A percentile compares a stretch with the other conserved stretches of the same genome.
phyloP scores from a whole-genome alignment of 768 basidiomycete species.

The Flagelloscypha sp. region DNA sequence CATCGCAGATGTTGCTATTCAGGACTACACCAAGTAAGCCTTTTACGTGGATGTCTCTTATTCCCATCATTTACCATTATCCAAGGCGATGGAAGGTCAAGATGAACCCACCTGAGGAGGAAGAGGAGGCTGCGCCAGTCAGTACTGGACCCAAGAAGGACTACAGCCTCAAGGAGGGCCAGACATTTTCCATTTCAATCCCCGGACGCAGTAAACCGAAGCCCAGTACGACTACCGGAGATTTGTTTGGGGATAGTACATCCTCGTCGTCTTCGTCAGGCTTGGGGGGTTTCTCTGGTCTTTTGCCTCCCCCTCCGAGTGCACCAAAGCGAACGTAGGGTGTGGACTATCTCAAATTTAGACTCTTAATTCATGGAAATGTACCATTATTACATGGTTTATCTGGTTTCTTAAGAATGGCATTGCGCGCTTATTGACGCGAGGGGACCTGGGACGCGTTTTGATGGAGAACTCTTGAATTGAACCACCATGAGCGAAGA shows the following conservation, averaged over 20 bases:
- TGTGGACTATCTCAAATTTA: too few species aligned
- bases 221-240: constrained; percentile 23
- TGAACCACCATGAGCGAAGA: too few species aligned
- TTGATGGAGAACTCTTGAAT: too few species aligned
- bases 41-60: constrained; percentile 1
- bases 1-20: constrained; percentile 65
- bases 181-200: constrained; percentile 87
- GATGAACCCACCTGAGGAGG: constrained; percentile 40
- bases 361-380: too few species aligned
- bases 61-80: constrained; percentile 3
- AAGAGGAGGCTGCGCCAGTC: constrained; percentile 51
- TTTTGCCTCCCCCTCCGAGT: constrained; percentile 81
- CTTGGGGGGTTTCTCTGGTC: constrained; percentile 28
- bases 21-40: constrained; percentile 75
- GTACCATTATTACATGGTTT: too few species aligned
- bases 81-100: constrained; percentile 56
- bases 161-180: constrained; percentile 88
- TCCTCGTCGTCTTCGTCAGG: constrained; percentile 17
- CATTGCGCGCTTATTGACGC: too few species aligned
- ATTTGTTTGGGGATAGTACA: constrained; percentile 26
- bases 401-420: too few species aligned
- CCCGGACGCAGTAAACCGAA: constrained; percentile 60
- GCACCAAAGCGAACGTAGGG: too few species aligned
- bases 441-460: too few species aligned
- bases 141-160: constrained; percentile 84